Conservation (phyloP, 768 basidiomycete species). For the Pleurotus giganteus region DNA sequence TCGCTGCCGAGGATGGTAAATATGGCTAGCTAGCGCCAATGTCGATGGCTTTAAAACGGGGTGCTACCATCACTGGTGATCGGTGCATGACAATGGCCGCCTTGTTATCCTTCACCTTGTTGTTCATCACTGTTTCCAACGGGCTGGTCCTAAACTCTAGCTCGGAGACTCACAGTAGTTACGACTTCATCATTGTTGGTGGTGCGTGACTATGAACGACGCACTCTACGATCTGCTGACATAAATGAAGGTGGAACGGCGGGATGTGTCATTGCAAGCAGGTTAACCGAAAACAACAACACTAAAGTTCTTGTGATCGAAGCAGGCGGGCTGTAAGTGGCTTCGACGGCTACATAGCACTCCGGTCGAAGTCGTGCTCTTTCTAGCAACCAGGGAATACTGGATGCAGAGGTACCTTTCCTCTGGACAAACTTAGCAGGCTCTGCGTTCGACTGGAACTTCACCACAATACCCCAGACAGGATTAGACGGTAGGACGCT, state of each 20-base stretch:
- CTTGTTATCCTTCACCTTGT: too few relatives aligned
- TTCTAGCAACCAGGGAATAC: slow-evolving; percentile 12
- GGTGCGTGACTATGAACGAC: slow-evolving; percentile 14
- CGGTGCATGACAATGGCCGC: too few relatives aligned
- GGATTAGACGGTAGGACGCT: slow-evolving; percentile 9
- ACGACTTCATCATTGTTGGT: slow-evolving; percentile 31
- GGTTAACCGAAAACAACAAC: slow-evolving; percentile 17
- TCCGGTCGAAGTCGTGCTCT: not conserved
- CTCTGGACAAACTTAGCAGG: not conserved
- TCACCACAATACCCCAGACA: slow-evolving; percentile 16
- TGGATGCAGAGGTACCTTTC: slow-evolving; percentile 6
- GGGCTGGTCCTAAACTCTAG: too few relatives aligned
- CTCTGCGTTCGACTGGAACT: slow-evolving; percentile 18
- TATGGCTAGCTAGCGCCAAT: too few relatives aligned
- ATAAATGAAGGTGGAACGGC: slow-evolving; percentile 17
- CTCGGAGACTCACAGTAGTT: slow-evolving; percentile 1
- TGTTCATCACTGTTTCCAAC: too few relatives aligned
- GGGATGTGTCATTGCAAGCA: slow-evolving; percentile 21
- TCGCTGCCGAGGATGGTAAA: too few relatives aligned
- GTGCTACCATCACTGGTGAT: too few relatives aligned
- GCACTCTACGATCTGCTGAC: not conserved
- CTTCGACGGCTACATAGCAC: too few relatives aligned
- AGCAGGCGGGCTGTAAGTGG: slow-evolving; percentile 18
- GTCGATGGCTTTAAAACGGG: too few relatives aligned
- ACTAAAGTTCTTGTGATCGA: slow-evolving; percentile 23